Evolutionary conservation across 495 filamentous ascomycete species (phyloP).

Genomic region (Xylaria nigripes): DNA sequence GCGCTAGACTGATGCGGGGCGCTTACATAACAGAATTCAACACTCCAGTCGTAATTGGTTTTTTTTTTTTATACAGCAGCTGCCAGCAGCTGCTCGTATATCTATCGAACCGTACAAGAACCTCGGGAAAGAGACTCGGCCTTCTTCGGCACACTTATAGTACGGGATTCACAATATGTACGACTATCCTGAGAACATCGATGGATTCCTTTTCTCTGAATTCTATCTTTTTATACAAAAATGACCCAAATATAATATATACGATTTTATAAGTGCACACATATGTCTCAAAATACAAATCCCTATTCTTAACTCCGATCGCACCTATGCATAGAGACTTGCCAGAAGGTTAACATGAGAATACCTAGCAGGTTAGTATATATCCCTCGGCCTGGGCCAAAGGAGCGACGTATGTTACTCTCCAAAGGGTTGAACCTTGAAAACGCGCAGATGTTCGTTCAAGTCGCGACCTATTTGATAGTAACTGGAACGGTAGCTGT

Average conservation of each 20-base stretch:
- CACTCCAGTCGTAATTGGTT: background rate
- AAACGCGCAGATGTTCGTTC: background rate
- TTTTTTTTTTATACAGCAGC: background rate
- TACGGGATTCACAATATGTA: no score
- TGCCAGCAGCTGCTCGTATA: background rate
- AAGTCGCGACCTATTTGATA: conserved; percentile 29
- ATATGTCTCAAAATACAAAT: no score
- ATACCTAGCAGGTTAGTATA: background rate
- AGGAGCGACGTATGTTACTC: background rate
- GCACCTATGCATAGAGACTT: background rate
- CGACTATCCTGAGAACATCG: no score
- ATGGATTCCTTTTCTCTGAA: no score
- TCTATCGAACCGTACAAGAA: no score
- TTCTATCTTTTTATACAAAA: no score
- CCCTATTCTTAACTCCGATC: no score
- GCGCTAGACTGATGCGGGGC: conserved; percentile 1
- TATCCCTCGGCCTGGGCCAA: background rate
- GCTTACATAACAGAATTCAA: background rate
- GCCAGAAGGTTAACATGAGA: background rate
- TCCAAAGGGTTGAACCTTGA: background rate
- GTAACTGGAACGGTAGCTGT: conserved; percentile 40
- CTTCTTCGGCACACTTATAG: no score
- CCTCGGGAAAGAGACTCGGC: no score
- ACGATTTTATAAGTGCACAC: no score
- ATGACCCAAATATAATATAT: no score